phyloP scores from a whole-genome alignment of 148 eudicot genomes.

The Rheum nobile region DNA sequence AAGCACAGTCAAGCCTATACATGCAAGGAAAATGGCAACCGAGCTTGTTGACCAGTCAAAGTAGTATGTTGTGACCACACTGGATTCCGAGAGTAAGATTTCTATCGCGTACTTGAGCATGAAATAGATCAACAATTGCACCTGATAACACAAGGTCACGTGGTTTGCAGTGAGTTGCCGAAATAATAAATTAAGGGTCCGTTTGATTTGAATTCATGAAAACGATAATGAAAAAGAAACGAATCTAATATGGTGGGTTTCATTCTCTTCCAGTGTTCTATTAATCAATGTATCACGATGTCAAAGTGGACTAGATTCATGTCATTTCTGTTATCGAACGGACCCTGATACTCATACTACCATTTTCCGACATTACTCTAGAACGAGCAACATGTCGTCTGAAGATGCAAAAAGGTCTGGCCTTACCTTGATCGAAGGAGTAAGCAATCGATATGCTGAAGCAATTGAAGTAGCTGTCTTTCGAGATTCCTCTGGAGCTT shows the following conservation, averaged over 20 bases:
- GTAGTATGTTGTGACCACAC: slow-evolving; percentile 32
- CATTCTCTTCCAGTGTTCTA: no score
- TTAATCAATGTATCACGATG: no score
- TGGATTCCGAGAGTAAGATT: slow-evolving; percentile 34
- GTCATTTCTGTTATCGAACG: no score
- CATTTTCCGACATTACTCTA: no score
- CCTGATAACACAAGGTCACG: neutral
- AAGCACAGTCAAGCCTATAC: slow-evolving; percentile 32
- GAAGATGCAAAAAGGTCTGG: neutral
- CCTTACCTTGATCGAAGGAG: slow-evolving; percentile 90
- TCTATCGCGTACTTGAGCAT: slow-evolving; percentile 36
- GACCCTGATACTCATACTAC: no score
- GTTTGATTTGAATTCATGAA: no score
- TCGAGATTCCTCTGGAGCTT: slow-evolving; percentile 56
- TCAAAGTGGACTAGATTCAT: no score
- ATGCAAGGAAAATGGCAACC: slow-evolving; percentile 34
- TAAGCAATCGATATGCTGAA: slow-evolving; percentile 79
- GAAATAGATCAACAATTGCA: slow-evolving; percentile 5
- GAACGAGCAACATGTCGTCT: no score
- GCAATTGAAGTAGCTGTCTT: slow-evolving; percentile 57
- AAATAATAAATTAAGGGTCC: no score
- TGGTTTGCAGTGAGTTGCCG: no score
- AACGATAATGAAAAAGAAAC: no score
- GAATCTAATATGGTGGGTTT: no score
- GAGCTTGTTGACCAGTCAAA: slow-evolving; percentile 32